Conservation (phyloP, 148 eudicot genomes). For the Rhododendron molle region DNA sequence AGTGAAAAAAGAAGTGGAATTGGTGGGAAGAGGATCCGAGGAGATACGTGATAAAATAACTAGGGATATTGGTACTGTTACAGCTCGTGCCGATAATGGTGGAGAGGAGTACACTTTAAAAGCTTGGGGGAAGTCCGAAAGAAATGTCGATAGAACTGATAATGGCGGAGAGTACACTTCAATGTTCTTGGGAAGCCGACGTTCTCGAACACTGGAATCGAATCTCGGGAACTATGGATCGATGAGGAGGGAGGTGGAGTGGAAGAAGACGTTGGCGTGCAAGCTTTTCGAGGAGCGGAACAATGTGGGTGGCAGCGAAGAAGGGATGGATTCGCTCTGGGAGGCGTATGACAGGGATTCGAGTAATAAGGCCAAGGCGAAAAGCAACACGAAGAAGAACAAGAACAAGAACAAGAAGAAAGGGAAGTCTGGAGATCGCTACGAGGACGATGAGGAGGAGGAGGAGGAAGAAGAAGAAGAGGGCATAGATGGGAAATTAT, state of each 20-base stretch:
- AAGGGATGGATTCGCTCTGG: constrained; percentile 85
- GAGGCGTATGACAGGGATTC: constrained; percentile 56
- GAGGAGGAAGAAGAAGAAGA: constrained; percentile 27
- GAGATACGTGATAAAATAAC: not conserved
- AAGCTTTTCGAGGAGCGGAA: constrained; percentile 74
- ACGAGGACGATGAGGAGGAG: constrained; percentile 22
- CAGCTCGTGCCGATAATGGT: not conserved
- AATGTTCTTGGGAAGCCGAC: not conserved
- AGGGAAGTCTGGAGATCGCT: constrained; percentile 1
- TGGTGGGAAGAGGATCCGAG: constrained; percentile 29
- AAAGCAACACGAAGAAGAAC: constrained; percentile 9
- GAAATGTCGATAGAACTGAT: not conserved
- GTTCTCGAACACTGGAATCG: not conserved
- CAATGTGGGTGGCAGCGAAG: constrained; percentile 29
- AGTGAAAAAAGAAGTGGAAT: constrained; percentile 16
- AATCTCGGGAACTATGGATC: constrained; percentile 51
- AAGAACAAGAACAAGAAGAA: constrained; percentile 20
- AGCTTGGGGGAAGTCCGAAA: not conserved
- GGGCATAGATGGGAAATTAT: constrained; percentile 40
- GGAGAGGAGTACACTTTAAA: not conserved
- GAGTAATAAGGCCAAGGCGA: not conserved
- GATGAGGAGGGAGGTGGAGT: constrained; percentile 68
- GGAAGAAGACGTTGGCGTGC: constrained; percentile 75
- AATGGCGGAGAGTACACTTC: constrained; percentile 8
- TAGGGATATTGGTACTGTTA: not conserved